These are phyloP conservation scores for Crotalaria pallida DNA, from an alignment of 306 rosid species.

Conservation along the genomic window DNA sequence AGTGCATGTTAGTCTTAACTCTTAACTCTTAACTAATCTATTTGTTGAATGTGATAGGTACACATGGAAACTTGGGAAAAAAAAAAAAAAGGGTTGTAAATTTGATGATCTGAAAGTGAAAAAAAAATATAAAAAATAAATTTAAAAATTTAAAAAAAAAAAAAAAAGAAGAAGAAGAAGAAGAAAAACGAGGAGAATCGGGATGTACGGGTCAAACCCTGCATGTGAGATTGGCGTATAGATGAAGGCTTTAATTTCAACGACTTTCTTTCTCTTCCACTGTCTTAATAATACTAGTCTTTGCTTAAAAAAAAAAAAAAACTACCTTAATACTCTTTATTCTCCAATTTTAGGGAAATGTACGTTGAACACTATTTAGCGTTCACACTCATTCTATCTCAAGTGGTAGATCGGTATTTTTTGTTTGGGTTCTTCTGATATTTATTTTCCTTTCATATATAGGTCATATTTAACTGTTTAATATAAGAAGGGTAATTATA, in stretches of 20 bases:
- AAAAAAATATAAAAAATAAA: no score
- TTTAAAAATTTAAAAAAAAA: no score
- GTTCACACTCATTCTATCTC: not conserved
- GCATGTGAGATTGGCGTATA: constrained; percentile 14
- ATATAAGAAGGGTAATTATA: no score
- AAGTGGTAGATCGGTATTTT: not conserved
- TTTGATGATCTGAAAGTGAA: not conserved
- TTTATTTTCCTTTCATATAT: no score
- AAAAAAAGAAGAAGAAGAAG: no score
- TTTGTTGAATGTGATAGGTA: not conserved
- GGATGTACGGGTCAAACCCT: not conserved
- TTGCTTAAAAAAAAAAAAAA: no score
- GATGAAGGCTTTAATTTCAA: not conserved
- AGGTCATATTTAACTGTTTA: no score
- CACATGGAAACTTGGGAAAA: not conserved
- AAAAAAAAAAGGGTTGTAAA: not conserved
- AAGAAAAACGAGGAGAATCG: not conserved
- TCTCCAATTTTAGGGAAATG: not conserved
- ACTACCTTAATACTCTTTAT: not conserved
- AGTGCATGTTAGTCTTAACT: not conserved
- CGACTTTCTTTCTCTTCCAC: not conserved
- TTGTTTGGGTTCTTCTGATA: no score
- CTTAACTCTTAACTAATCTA: no score
- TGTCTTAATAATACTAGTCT: no score
- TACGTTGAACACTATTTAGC: not conserved